These are phyloP conservation scores for Trebouxia sp. DNA, from an alignment of 139 green algal genomes.

Conservation along the genomic window DNA sequence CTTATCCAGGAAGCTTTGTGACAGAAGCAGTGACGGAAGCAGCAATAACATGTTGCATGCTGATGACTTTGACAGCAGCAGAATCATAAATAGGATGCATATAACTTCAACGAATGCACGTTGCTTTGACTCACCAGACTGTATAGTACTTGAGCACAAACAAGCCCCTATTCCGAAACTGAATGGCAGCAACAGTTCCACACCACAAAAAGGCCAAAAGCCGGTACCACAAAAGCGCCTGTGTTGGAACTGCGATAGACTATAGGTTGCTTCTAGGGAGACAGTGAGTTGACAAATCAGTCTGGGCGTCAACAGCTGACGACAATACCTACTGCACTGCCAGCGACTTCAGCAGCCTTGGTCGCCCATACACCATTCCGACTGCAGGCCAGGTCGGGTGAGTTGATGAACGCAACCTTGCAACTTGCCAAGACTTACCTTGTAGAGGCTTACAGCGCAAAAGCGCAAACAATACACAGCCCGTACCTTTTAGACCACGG, in stretches of 20 bases:
- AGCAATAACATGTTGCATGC: not conserved
- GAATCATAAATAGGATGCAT: not conserved
- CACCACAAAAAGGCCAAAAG: not conserved
- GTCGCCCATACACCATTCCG: constrained; percentile 1
- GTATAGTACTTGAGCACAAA: constrained; percentile 25
- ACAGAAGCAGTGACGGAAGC: not conserved
- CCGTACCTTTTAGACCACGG: constrained; percentile 8
- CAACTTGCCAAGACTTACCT: not conserved
- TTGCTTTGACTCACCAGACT: constrained; percentile 9
- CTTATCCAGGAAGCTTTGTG: not conserved
- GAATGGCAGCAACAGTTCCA: not conserved
- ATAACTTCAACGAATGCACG: not conserved
- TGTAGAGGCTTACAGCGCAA: not conserved
- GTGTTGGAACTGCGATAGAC: constrained; percentile 21
- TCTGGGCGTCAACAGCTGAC: not conserved
- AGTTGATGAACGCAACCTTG: not conserved
- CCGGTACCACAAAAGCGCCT: not conserved
- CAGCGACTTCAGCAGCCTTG: constrained; percentile 11
- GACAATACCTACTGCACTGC: not conserved
- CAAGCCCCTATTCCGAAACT: not conserved
- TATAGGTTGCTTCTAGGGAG: too few relatives aligned
- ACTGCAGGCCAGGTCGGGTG: not conserved
- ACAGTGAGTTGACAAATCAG: too few relatives aligned
- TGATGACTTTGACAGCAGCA: not conserved
- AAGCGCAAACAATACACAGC: not conserved